phyloP scores from a whole-genome alignment of 2,329 filamentous ascomycete genomes.

The Magnaporthiopsis incrustans region DNA sequence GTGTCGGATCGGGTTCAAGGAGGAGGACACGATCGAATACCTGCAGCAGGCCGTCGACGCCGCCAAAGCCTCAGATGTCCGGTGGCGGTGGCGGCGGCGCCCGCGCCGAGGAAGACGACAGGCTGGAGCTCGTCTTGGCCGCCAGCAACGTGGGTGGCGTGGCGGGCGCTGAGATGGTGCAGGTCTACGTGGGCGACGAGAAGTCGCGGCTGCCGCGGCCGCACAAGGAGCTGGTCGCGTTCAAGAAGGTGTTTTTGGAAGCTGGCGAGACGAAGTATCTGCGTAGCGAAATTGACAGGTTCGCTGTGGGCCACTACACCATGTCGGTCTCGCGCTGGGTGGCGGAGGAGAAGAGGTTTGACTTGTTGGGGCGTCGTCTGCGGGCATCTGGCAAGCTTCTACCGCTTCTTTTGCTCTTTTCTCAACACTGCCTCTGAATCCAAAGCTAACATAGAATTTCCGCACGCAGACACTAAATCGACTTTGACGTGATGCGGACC shows the following conservation, averaged over 20 bases:
- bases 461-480: neutral
- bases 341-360: conserved; percentile 52
- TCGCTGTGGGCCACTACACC: conserved; percentile 55
- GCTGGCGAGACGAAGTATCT: conserved; percentile 47
- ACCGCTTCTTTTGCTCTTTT: neutral
- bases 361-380: conserved; percentile 54
- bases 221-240: conserved; percentile 63
- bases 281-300: conserved; percentile 36
- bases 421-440: too few relatives aligned
- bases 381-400: conserved; percentile 46
- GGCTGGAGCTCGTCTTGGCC: conserved; percentile 41
- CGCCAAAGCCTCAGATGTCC: conserved; percentile 56
- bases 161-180: conserved; percentile 55
- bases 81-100: too few relatives aligned
- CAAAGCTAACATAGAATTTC: too few relatives aligned
- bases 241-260: conserved; percentile 54
- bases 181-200: conserved; percentile 59
- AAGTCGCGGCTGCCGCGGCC: conserved; percentile 56
- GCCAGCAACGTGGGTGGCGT: conserved; percentile 47
- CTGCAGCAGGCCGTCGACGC: conserved; percentile 57
- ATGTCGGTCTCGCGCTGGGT: conserved; percentile 52
- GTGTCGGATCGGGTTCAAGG: conserved; percentile 63
- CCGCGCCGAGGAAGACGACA: too few relatives aligned
- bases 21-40: conserved; percentile 53
- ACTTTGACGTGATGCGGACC: neutral